Evolutionary conservation across 2,329 filamentous ascomycete species (phyloP), one percentile per base, ranked within the genome.

Genomic region (Knoxdaviesia capensis): DNA sequence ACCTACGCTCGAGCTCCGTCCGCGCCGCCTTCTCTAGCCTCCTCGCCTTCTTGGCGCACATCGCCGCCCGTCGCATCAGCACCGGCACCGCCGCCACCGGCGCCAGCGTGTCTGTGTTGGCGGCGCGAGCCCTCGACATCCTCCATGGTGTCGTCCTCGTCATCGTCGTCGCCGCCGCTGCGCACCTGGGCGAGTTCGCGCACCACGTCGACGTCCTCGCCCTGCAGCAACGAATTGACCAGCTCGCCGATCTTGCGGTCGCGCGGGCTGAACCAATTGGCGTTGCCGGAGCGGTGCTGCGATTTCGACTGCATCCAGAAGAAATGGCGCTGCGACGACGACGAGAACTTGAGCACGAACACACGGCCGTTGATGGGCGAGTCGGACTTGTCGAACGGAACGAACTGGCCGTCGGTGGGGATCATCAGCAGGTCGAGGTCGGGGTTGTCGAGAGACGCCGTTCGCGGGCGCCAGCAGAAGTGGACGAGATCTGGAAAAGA

Each of bases 1-100:
- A 98, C 92, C 88, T 96, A 98, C 90, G 88, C 90, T 94, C 90
- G 77, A 64, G 84, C 92, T 55, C 92, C 90, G 63, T 96, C 90
- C 52, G 85, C 85, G 57, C 92, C 90, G 46, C 88, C 90, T 61
- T 94, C 86, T 64, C 92, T 73, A 49, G 88, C 76, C 51, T 75
- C 77, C 59, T 85, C 77, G 45, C 90, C 90, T 60, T 96, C 90
- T 59, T 92, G 78, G 60, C 87, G 75, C 51, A 94, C 65, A 57
- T 98, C 88, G 48, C 87, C 88, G 44, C 88, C 88, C 3, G 87
- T 94, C 42, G 87, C 87, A 59, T 72, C 86, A 43, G 82, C 65
- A 33, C 86, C 87, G 46, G 87, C 87, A 48, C 87, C 87, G 46
- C 86, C 86, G 50, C 76, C 69, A 45, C 67, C 63, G 50, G 42